A percentile compares a stretch with the other conserved stretches of the same genome.
phyloP scores from a whole-genome alignment of 495 filamentous ascomycete species.

The Penicillium desertorum region DNA sequence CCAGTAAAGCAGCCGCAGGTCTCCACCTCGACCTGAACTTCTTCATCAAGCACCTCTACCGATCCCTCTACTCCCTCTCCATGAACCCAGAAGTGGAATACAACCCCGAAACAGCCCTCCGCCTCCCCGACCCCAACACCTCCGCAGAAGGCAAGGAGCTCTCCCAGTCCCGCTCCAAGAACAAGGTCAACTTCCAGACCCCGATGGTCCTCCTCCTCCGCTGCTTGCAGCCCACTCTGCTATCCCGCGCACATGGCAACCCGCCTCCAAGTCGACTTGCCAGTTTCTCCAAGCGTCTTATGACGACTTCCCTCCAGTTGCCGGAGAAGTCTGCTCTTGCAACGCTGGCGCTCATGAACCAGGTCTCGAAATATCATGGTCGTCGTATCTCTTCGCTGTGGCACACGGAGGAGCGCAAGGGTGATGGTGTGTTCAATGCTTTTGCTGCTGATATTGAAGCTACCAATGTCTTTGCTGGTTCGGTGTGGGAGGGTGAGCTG shows the following conservation, averaged over 20 bases:
- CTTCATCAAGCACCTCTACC: constrained; percentile 92
- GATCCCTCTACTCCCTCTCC: constrained; percentile 70
- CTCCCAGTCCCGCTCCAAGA: constrained; percentile 32
- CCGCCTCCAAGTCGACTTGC: constrained; percentile 78
- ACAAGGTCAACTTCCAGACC: constrained; percentile 89
- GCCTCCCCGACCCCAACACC: constrained; percentile 71
- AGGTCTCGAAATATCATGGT: constrained; percentile 70
- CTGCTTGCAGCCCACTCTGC: constrained; percentile 72
- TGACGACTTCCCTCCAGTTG: constrained; percentile 75
- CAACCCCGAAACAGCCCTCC: constrained; percentile 70
- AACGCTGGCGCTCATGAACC: constrained; percentile 67
- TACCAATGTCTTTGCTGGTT: constrained; percentile 85
- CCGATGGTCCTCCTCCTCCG: constrained; percentile 87
- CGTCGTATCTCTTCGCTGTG: constrained; percentile 70
- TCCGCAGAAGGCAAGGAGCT: constrained; percentile 22
- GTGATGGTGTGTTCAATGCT: constrained; percentile 68
- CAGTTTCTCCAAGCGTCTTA: constrained; percentile 88
- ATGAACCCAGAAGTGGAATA: constrained; percentile 84
- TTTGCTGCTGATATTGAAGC: constrained; percentile 62
- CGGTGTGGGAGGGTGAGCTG: constrained; percentile 91
- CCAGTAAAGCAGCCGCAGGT: constrained; percentile 56
- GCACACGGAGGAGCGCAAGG: constrained; percentile 87
- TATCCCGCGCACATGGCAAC: constrained; percentile 49
- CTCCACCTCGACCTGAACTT: constrained; percentile 89
- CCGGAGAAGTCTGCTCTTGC: constrained; percentile 86